phyloP scores from a whole-genome alignment of 176 grass and related monocot genomes.

The Calamus simplicifolius region DNA sequence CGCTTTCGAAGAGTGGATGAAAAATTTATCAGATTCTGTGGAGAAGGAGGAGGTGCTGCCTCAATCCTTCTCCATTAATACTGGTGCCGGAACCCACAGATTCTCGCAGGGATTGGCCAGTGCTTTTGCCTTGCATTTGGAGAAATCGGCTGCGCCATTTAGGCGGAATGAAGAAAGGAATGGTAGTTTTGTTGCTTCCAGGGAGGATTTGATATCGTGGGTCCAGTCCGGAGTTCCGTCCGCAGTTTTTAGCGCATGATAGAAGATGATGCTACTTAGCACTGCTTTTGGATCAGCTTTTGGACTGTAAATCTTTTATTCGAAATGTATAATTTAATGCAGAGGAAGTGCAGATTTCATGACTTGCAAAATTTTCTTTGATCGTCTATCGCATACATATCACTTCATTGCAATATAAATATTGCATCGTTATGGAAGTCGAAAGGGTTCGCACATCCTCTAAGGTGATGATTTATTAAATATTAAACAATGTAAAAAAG shows the following conservation, averaged over 20 bases:
- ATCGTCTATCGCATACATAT: no score
- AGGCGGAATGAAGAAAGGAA: constrained; percentile 28
- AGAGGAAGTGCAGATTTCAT: not conserved
- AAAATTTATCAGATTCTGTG: constrained; percentile 22
- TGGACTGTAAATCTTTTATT: not conserved
- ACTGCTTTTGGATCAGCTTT: not conserved
- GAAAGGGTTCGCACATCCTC: no score
- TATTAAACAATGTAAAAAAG: no score
- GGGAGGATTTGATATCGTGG: constrained; percentile 58
- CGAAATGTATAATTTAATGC: not conserved
- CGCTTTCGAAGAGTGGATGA: constrained; percentile 72
- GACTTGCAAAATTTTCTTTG: no score
- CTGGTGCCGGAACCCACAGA: constrained; percentile 68
- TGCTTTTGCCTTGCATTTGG: constrained; percentile 29
- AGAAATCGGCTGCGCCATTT: constrained; percentile 41
- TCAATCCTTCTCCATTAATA: constrained; percentile 45
- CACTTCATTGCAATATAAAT: no score
- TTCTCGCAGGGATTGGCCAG: constrained; percentile 54
- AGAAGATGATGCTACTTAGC: not conserved
- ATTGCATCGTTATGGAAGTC: no score
- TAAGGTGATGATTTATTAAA: no score
- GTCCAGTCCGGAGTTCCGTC: constrained; percentile 24
- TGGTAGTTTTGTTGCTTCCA: constrained; percentile 59
- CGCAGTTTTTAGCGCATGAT: not conserved
- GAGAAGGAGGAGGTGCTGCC: constrained; percentile 32